Percentiles rank a stretch among this genome's conserved stretches.
Conservation (phyloP, 805 yeast species). For the Candida suzukii region DNA sequence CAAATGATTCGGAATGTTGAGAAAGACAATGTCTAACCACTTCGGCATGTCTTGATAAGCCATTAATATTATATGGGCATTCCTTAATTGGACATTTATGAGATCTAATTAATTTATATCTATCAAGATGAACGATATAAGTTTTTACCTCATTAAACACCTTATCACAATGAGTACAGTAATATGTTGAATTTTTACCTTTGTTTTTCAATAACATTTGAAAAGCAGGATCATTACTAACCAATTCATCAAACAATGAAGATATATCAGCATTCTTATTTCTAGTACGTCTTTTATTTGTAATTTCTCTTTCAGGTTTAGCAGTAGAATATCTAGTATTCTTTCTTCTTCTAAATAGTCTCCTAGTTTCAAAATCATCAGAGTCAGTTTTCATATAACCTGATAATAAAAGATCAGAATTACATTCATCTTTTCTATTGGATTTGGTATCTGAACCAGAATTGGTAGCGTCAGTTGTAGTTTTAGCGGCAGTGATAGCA, state of each 20-base stretch:
- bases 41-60: conserved; percentile 41
- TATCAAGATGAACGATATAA: conserved; percentile 33
- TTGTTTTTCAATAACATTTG: conserved; percentile 24
- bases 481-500: too few relatives aligned
- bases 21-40: conserved; percentile 42
- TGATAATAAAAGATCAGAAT: too few relatives aligned
- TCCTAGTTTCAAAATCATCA: too few relatives aligned
- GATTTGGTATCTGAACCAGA: too few relatives aligned
- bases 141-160: conserved; percentile 28
- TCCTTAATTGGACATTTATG: conserved; percentile 37
- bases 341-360: too few relatives aligned
- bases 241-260: background rate
- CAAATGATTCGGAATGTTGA: conserved; percentile 26
- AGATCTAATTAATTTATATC: conserved; percentile 28
- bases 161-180: conserved; percentile 40
- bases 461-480: too few relatives aligned
- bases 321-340: too few relatives aligned
- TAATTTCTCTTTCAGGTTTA: background rate
- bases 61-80: conserved; percentile 44
- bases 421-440: too few relatives aligned
- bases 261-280: background rate
- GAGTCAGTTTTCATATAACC: too few relatives aligned
- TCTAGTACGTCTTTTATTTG: background rate
- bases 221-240: background rate
- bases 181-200: conserved; percentile 32